Percentiles rank a stretch among this genome's conserved stretches.
These are phyloP conservation scores for Clohesyomyces aquaticus DNA, from an alignment of 495 filamentous ascomycete species.

Conservation along the genomic window DNA sequence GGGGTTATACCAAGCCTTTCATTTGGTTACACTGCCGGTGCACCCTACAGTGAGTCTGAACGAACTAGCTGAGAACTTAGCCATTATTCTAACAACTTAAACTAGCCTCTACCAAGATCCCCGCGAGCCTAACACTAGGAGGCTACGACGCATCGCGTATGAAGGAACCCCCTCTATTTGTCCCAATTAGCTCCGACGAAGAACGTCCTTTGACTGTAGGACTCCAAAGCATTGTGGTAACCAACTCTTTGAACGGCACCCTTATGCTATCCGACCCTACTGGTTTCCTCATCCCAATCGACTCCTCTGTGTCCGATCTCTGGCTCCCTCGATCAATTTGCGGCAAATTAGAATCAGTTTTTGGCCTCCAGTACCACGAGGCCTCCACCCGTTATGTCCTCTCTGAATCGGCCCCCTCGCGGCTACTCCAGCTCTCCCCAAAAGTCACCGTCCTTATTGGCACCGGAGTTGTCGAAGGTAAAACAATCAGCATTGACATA, in stretches of 20 bases:
- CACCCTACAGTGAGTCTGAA: not conserved
- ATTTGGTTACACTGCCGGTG: constrained; percentile 12
- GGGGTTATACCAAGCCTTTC: constrained; percentile 1
- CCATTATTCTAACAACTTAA: not conserved
- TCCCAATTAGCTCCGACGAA: not conserved
- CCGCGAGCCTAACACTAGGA: constrained; percentile 7
- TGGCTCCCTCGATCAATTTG: constrained; percentile 9
- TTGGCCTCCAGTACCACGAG: constrained; percentile 9
- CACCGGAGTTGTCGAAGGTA: not conserved
- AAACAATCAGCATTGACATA: constrained; percentile 7
- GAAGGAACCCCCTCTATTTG: not conserved
- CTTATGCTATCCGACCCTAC: not conserved
- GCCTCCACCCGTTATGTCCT: not conserved
- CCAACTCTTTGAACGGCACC: constrained; percentile 11
- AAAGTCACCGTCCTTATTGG: constrained; percentile 3
- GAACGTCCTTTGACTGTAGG: not conserved
- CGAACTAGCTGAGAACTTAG: not conserved
- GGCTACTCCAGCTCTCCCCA: not conserved
- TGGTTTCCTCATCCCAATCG: constrained; percentile 43
- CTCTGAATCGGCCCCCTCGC: not conserved
- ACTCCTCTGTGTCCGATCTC: constrained; percentile 55
- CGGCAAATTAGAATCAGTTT: constrained; percentile 2
- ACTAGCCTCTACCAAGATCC: not conserved
- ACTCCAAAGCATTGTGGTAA: constrained; percentile 3
- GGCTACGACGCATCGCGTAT: constrained; percentile 6